Evolutionary conservation across 306 rosid genomes (phyloP).

Genomic region (Trichosanthes cucumerina): DNA sequence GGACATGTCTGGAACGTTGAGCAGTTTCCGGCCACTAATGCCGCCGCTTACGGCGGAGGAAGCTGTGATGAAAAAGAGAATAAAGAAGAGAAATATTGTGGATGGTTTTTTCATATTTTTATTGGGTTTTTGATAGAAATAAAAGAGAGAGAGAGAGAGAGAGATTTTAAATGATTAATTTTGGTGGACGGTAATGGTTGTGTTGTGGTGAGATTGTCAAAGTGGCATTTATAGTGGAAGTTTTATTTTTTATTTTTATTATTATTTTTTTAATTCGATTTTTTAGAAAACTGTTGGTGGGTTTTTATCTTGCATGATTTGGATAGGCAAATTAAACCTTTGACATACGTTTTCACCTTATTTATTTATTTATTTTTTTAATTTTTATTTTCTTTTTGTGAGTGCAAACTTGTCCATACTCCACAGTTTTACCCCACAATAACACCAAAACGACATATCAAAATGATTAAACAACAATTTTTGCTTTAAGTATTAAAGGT

Average conservation of each 20-base stretch:
- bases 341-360: background rate
- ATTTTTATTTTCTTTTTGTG: background rate
- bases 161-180: background rate
- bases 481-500: background rate
- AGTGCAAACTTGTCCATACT: conserved; percentile 2
- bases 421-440: conserved; percentile 1
- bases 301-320: background rate
- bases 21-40: conserved; percentile 19
- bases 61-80: conserved; percentile 24
- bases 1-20: conserved; percentile 13
- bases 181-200: conserved; percentile 1
- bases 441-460: background rate
- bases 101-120: conserved; percentile 5
- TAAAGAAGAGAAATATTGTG: background rate
- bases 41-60: conserved; percentile 5
- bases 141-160: background rate
- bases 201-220: conserved; percentile 22
- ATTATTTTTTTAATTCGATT: no score
- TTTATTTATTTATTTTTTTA: background rate
- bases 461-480: background rate
- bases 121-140: background rate
- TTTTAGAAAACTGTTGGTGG: conserved; percentile 1
- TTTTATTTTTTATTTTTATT: no score
- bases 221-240: conserved; percentile 36
- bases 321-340: background rate